Conservation (phyloP, 768 basidiomycete genomes). For the Kwoniella mangroviensis region DNA sequence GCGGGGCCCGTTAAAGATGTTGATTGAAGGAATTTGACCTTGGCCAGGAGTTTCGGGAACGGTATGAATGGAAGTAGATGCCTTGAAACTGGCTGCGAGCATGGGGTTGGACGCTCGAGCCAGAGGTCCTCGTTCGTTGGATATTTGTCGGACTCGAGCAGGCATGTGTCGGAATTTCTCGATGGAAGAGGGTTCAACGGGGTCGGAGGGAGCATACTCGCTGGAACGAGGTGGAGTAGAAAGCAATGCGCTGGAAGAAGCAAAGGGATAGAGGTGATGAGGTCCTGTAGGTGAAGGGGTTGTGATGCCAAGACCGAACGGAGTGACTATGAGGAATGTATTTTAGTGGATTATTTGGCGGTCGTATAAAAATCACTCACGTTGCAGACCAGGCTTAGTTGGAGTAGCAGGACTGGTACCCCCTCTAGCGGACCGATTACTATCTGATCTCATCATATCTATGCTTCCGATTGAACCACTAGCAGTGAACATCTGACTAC, state of each 20-base stretch:
- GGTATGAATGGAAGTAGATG: conserved; percentile 7
- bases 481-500: conserved; percentile 45
- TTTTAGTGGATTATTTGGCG: conserved; percentile 6
- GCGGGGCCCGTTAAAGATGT: background rate
- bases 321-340: conserved; percentile 8
- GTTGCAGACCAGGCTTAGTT: conserved; percentile 37
- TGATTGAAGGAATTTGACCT: conserved; percentile 6
- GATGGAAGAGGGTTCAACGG: conserved; percentile 13
- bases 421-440: conserved; percentile 16
- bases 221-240: conserved; percentile 21
- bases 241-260: conserved; percentile 21
- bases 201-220: background rate
- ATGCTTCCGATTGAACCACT: conserved; percentile 40
- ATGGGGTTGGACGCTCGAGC: conserved; percentile 55
- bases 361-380: conserved; percentile 17
- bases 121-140: conserved; percentile 35
- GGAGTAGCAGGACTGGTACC: conserved; percentile 38
- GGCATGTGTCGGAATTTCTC: conserved; percentile 12
- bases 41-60: conserved; percentile 21
- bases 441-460: conserved; percentile 27
- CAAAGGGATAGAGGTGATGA: conserved; percentile 39
- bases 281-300: conserved; percentile 40
- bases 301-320: conserved; percentile 25
- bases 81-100: conserved; percentile 48
- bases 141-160: conserved; percentile 21